A percentile compares a stretch with the other conserved stretches of the same genome.
These are phyloP conservation scores for Neurospora terricola DNA, from an alignment of 495 filamentous ascomycete species.

Conservation along the genomic window DNA sequence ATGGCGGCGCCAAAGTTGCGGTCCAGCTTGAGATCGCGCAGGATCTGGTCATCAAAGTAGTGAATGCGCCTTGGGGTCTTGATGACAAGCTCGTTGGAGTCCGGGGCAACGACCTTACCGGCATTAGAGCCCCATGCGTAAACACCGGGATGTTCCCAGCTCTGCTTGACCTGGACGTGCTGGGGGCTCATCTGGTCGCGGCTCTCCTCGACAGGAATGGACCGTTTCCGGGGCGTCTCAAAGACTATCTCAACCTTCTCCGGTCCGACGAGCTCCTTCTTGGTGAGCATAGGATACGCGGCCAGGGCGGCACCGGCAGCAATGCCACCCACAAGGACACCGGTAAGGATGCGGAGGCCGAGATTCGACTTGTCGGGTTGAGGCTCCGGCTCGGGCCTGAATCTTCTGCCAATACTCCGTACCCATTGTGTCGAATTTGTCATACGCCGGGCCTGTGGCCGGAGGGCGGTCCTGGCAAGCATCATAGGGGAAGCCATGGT, in stretches of 20 bases:
- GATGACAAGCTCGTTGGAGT: constrained; percentile 62
- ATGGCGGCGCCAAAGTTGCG: constrained; percentile 80
- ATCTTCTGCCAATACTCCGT: constrained; percentile 15
- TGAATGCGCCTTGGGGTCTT: constrained; percentile 70
- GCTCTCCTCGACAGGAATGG: constrained; percentile 52
- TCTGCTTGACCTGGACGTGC: constrained; percentile 77
- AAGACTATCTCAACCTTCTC: constrained; percentile 42
- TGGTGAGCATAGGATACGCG: constrained; percentile 10
- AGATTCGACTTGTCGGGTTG: not conserved
- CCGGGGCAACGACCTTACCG: constrained; percentile 76
- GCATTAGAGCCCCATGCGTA: constrained; percentile 89
- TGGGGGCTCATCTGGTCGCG: constrained; percentile 64
- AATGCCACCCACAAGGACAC: constrained; percentile 17
- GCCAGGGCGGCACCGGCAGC: constrained; percentile 20
- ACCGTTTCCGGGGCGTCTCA: constrained; percentile 46
- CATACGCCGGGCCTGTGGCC: constrained; percentile 2
- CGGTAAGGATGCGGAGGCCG: constrained; percentile 7
- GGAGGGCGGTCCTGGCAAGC: constrained; percentile 10
- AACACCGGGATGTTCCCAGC: constrained; percentile 80
- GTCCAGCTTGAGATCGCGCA: constrained; percentile 82
- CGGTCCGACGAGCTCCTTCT: not conserved
- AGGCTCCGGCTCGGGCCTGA: constrained; percentile 4
- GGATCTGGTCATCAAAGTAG: constrained; percentile 75
- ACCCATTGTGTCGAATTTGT: constrained; percentile 18
- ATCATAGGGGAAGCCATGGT: constrained; percentile 16